Evolutionary conservation across 2,329 filamentous ascomycete genomes (phyloP), one percentile per base, ranked within the genome.

Genomic region (Didymella pinodella): DNA sequence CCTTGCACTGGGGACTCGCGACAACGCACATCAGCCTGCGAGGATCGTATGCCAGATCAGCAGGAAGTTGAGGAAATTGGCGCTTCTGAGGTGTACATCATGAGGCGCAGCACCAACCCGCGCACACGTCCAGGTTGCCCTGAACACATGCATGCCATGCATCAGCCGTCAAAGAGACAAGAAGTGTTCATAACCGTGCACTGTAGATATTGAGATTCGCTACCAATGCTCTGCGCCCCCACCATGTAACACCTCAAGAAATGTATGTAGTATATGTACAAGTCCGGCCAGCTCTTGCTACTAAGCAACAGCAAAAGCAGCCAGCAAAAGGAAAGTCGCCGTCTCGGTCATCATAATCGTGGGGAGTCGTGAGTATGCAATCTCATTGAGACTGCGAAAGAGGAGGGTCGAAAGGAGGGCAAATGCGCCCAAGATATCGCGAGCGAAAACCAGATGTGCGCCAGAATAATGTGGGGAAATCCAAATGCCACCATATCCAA

Each of bases 181-280:
- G 3, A 31, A 31, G 29, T 11, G 10, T 11, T 31, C 29, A 4
- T 11, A 11, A 11, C 7, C 11, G 8, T 11, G 29, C 10, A 48
- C 11, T 44, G 26, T 28, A 36, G 10, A 41, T 32, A 58, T 58
- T 58, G 45, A 45, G 38, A 48, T 53, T 52, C 48, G 55, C 48
- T 58, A 58, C 38, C 44, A 48, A 58, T 53, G 49, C 55, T 45
- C 14, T 12, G 48, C 43, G 48, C 48, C 34, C n/a, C 14, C 18
- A 11, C 53, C 43, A 4, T 41, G 14, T 43, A 52, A 53, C 50
- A 29, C 48, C 50, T 44, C 22, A 32, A 49, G 46, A 58, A 48
- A 55, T 53, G 48, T 57, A 44, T 61, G 41, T 28, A 61, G 52
- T 59, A 59, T 64, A 57, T 62, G 49, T 56, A 61, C 58, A 62